Evolutionary conservation across 352 stramenopile species (phyloP).

Genomic region (Phytophthora rubi): DNA sequence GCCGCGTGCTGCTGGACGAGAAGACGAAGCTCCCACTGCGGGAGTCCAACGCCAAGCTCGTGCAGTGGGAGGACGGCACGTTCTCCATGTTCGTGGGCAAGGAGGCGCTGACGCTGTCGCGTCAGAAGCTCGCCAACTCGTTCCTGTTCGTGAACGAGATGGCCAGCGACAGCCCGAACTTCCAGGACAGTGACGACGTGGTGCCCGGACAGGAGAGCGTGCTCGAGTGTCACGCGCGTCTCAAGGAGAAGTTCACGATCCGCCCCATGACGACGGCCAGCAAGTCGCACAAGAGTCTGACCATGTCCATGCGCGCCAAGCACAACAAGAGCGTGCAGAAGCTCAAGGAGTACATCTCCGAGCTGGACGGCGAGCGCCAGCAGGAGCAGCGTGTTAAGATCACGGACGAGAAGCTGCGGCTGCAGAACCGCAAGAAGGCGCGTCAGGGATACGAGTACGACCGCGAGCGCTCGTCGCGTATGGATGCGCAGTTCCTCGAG

Average conservation of each 20-base stretch:
- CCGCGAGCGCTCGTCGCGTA: constrained; percentile 70
- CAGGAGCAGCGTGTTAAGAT: constrained; percentile 89
- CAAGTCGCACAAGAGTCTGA: constrained; percentile 89
- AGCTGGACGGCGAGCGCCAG: constrained; percentile 82
- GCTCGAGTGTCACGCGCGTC: constrained; percentile 80
- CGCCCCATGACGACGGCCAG: constrained; percentile 84
- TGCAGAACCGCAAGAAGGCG: constrained; percentile 89
- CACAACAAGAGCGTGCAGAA: constrained; percentile 91
- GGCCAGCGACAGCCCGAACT: constrained; percentile 66
- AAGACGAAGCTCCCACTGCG: constrained; percentile 62
- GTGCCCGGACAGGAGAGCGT: constrained; percentile 75
- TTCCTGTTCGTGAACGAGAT: constrained; percentile 87
- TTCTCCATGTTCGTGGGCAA: constrained; percentile 88
- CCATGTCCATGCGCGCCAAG: constrained; percentile 90
- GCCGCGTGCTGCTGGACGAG: constrained; percentile 71
- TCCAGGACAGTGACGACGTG: constrained; percentile 69
- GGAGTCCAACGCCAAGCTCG: constrained; percentile 83
- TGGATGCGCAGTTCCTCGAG: constrained; percentile 87
- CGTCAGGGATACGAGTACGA: constrained; percentile 84
- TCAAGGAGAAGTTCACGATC: constrained; percentile 89
- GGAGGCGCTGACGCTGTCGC: constrained; percentile 81
- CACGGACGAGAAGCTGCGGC: constrained; percentile 80
- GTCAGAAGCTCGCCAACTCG: constrained; percentile 87
- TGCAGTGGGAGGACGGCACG: constrained; percentile 88
- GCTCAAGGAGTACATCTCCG: constrained; percentile 88